Conservation (phyloP, 2,329 filamentous ascomycete species). For the Ilyonectria robusta region DNA sequence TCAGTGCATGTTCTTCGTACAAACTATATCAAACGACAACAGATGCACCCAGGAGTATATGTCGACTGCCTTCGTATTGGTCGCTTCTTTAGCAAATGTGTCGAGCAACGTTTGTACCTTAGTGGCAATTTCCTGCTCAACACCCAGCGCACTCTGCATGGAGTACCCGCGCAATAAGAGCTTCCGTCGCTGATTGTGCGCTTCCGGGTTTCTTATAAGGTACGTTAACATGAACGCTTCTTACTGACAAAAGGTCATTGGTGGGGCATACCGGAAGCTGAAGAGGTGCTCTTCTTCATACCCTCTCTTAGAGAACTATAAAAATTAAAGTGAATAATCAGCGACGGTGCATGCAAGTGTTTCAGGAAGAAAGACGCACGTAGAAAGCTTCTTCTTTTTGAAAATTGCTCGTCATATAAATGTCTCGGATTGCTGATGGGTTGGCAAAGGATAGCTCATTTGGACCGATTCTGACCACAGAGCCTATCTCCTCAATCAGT, state of each 20-base stretch:
- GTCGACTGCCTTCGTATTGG: not conserved
- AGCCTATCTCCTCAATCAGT: no score
- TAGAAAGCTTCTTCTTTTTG: conserved; percentile 15
- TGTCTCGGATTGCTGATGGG: conserved; percentile 1
- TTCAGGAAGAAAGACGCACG: not conserved
- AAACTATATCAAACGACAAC: conserved; percentile 11
- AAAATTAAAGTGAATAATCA: not conserved
- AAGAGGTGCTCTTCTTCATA: conserved; percentile 14
- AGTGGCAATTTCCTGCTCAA: not conserved
- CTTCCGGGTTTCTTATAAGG: not conserved
- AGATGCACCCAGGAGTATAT: not conserved
- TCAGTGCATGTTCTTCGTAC: not conserved
- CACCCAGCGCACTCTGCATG: not conserved
- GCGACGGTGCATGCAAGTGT: not conserved
- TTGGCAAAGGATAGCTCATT: conserved; percentile 18
- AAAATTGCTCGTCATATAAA: conserved; percentile 5
- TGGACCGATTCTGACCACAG: conserved; percentile 13
- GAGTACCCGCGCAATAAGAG: not conserved
- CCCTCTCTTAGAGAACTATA: conserved; percentile 3
- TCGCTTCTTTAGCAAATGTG: not conserved
- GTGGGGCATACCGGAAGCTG: conserved; percentile 10
- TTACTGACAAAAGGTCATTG: not conserved
- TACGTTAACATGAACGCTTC: no score
- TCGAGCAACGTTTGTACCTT: not conserved
- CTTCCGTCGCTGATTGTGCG: not conserved